Conservation (phyloP, 305 asterid species). For the Fraxinus velutina region DNA sequence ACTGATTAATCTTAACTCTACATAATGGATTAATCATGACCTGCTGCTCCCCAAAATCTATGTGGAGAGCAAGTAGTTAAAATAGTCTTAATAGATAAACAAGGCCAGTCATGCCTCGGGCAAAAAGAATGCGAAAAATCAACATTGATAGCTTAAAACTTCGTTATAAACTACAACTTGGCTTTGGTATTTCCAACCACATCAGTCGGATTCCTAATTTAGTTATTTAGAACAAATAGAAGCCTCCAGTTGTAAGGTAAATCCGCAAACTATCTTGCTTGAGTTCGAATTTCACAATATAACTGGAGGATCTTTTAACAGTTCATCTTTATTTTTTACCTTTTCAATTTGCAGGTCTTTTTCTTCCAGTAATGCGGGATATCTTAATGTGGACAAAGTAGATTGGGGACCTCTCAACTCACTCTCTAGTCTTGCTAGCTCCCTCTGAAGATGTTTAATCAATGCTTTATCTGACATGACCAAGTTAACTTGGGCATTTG, state of each 20-base stretch:
- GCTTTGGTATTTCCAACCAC: background rate
- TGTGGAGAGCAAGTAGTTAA: background rate
- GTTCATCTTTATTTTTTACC: slow-evolving; percentile 35
- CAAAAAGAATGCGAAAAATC: background rate
- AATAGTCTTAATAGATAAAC: background rate
- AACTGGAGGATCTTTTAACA: background rate
- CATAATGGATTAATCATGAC: background rate
- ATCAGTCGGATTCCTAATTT: background rate
- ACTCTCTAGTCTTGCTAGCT: slow-evolving; percentile 65
- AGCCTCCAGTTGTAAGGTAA: background rate
- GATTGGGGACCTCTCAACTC: slow-evolving; percentile 60
- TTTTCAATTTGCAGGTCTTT: slow-evolving; percentile 73
- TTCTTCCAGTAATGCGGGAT: slow-evolving; percentile 48
- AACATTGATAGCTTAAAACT: background rate
- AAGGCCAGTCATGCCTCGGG: background rate
- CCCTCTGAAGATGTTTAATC: slow-evolving; percentile 86
- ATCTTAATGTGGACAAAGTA: slow-evolving; percentile 37
- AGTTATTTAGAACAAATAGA: background rate
- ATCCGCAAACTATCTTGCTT: background rate
- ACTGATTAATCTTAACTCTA: background rate
- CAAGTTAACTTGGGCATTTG: slow-evolving; percentile 77
- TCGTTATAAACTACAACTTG: background rate
- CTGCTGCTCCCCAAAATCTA: background rate
- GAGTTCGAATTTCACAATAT: background rate
- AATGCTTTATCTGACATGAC: slow-evolving; percentile 89